phyloP scores from a whole-genome alignment of 1,284 basidiomycete genomes.

The Naganishia liquefaciens region DNA sequence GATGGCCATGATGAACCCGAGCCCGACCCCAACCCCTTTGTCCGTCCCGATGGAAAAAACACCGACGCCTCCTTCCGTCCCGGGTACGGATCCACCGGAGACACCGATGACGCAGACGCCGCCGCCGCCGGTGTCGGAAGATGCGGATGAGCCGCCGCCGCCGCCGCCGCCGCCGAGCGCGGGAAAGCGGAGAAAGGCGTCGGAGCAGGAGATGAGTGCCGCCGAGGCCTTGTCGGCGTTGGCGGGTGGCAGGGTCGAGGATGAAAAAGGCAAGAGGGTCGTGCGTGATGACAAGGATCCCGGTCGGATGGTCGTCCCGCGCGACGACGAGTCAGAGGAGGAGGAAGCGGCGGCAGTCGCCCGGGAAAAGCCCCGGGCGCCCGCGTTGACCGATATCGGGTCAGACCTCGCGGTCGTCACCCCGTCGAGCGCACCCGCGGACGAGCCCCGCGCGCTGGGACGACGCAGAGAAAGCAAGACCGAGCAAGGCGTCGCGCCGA shows the following conservation, averaged over 20 bases:
- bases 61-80: background rate
- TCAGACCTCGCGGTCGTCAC: background rate
- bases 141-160: background rate
- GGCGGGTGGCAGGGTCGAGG: constrained; percentile 1
- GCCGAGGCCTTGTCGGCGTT: constrained; percentile 15
- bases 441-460: background rate
- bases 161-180: background rate
- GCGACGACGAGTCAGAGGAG: background rate
- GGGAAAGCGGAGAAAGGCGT: constrained; percentile 1
- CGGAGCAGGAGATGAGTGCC: constrained; percentile 22
- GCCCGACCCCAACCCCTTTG: background rate
- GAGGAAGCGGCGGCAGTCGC: background rate
- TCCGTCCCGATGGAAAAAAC: background rate
- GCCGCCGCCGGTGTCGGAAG: background rate
- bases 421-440: background rate
- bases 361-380: background rate
- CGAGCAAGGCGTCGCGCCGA: background rate
- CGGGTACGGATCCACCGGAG: background rate
- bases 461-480: background rate
- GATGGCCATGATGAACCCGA: constrained; percentile 20
- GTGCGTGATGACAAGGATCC: background rate
- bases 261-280: too few species aligned
- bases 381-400: background rate
- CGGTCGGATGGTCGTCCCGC: background rate
- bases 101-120: background rate